phyloP scores from a whole-genome alignment of 257 asterid genomes.

The Jacaranda mimosifolia region DNA sequence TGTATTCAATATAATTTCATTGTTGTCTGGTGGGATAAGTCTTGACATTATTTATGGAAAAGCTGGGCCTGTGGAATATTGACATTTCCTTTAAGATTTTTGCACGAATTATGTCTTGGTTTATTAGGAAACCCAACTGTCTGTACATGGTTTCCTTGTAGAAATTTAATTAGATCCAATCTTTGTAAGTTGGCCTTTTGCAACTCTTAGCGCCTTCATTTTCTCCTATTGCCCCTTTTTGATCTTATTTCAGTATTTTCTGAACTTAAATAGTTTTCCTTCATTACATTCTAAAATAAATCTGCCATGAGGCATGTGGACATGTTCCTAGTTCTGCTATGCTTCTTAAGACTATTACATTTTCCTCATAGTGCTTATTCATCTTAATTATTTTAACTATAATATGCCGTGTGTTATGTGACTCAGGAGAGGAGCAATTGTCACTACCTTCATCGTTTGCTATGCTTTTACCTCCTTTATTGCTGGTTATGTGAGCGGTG shows the following conservation, averaged over 20 bases:
- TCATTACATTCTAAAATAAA: not conserved
- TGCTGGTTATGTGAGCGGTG: conserved; percentile 86
- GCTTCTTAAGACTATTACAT: conserved; percentile 1
- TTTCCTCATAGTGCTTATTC: not conserved
- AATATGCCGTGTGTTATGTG: conserved; percentile 33
- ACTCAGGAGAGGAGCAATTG: conserved; percentile 89
- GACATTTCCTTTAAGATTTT: not conserved
- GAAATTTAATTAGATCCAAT: not conserved
- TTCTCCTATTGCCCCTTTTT: not conserved
- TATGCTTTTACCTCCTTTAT: conserved; percentile 86
- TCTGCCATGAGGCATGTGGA: not conserved
- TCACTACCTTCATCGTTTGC: conserved; percentile 75
- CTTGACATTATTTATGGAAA: not conserved
- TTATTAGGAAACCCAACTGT: not conserved
- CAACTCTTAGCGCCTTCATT: not conserved
- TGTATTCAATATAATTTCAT: not conserved
- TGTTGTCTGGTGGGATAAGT: not conserved
- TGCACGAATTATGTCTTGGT: not conserved
- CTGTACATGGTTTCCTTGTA: not conserved
- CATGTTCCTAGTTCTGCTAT: conserved; percentile 19
- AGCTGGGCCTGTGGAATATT: conserved; percentile 15
- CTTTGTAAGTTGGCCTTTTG: not conserved
- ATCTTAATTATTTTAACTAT: conserved; percentile 25
- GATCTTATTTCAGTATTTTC: conserved; percentile 2
- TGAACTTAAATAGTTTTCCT: not conserved